Evolutionary conservation across 495 filamentous ascomycete species (phyloP).

Genomic region (Hypoxylon fragiforme): DNA sequence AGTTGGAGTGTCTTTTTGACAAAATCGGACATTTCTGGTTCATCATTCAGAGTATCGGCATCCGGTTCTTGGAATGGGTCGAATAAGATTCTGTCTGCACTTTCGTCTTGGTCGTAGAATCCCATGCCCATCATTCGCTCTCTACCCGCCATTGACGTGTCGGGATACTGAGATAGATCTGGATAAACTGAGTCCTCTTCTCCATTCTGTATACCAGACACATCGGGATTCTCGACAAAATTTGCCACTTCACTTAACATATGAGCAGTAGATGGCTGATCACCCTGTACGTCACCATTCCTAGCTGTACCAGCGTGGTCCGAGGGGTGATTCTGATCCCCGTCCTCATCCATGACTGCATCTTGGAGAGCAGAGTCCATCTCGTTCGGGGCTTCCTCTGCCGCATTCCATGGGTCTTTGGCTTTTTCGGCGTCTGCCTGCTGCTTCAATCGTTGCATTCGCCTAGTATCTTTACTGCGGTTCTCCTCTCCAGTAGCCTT

Average conservation of each 20-base stretch:
- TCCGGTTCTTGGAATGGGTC: constrained; percentile 52
- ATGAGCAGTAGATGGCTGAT: background rate
- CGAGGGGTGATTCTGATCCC: constrained; percentile 37
- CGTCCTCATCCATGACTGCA: constrained; percentile 39
- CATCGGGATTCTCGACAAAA: constrained; percentile 33
- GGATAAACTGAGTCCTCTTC: constrained; percentile 30
- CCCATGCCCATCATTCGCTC: constrained; percentile 57
- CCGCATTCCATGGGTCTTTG: constrained; percentile 37
- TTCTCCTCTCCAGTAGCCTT: constrained; percentile 54
- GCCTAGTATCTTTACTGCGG: constrained; percentile 51
- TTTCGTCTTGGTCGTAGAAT: constrained; percentile 58
- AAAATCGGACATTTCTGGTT: constrained; percentile 50
- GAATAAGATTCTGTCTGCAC: constrained; percentile 53
- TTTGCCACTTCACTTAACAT: background rate
- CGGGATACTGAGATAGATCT: constrained; percentile 50
- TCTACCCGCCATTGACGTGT: constrained; percentile 47
- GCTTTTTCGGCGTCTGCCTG: constrained; percentile 58
- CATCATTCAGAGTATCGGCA: constrained; percentile 44
- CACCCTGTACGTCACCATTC: constrained; percentile 10
- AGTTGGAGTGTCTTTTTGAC: constrained; percentile 51
- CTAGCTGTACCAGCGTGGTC: constrained; percentile 2
- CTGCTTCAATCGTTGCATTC: constrained; percentile 55
- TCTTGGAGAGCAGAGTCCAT: constrained; percentile 41
- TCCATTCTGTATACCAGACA: constrained; percentile 34
- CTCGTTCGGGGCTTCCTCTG: constrained; percentile 39